Evolutionary conservation across 257 asterid species (phyloP), one percentile per base, ranked within the genome.

Genomic region (Forsythia viridissima): DNA sequence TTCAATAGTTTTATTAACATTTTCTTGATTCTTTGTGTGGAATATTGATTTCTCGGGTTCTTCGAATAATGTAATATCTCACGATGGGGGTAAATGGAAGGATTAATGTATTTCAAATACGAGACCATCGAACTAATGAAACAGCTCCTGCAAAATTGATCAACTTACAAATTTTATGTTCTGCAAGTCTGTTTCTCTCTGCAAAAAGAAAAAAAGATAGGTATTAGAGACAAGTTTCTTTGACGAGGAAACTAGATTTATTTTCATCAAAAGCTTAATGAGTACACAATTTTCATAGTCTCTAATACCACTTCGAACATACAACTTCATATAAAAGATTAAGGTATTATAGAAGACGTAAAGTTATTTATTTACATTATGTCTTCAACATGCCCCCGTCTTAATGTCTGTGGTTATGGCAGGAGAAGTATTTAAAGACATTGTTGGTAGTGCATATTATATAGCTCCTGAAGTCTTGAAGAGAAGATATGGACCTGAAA

Each of bases 391-490:
- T 16, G 8, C 30, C 36, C 36, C 36, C 76, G 20, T 20, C 69
- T 67, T 15, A 76, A 48, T 67, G 67, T 13, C 21, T 67, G 5
- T 84, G 42, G 12, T 55, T 71, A 61, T 65, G 71, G 72, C 92
- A 90, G 92, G 94, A 74, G 90, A 90, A 59, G 72, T 80, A 20
- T 88, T 87, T 85, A 88, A 88, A 59, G 94, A 90, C 83, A 87
- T 90, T 10, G 94, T 87, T 36, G 92, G 94, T 3, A 90, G 94
- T 43, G 94, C 94, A 24, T 90, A 90, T 66, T 90, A 90, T 73
- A 90, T 88, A 36, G 92, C 94, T 34, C 92, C 94, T 1, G 92
- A 90, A 81, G 94, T 90, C 43, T 76, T 90, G 78, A 87, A 84
- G 87, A 85, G 90, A 71, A 81, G 71, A 75, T 88, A 88, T 16